phyloP scores from a whole-genome alignment of 1,139 yeast genomes.

The Taphrina flavorubra region DNA sequence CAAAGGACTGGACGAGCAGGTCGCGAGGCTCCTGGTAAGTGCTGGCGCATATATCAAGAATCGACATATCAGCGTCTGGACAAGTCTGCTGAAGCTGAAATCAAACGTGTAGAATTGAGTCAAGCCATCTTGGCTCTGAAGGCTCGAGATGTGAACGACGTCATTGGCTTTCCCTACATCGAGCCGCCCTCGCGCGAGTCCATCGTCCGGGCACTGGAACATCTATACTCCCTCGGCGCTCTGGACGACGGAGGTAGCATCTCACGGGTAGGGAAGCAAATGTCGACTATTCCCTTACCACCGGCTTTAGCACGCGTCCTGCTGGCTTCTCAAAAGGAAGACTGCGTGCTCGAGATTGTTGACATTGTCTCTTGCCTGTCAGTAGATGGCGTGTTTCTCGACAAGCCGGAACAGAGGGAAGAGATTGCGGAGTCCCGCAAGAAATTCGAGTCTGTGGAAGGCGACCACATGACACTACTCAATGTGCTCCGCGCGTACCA shows the following conservation, averaged over 20 bases:
- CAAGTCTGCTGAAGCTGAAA: conserved; percentile 89
- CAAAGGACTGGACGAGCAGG: conserved; percentile 99
- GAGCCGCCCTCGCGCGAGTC: conserved; percentile 87
- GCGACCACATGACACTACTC: conserved; percentile 66
- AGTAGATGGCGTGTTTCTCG: conserved; percentile 82
- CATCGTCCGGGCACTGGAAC: conserved; percentile 67
- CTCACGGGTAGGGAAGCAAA: conserved; percentile 75
- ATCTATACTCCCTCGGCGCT: conserved; percentile 79
- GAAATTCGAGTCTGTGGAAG: conserved; percentile 58
- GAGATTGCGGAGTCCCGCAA: conserved; percentile 63
- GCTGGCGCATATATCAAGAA: conserved; percentile 82
- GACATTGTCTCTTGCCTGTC: conserved; percentile 93
- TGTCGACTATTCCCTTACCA: conserved; percentile 87
- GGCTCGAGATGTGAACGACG: conserved; percentile 79
- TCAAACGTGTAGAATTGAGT: conserved; percentile 81
- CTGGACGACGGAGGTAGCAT: conserved; percentile 75
- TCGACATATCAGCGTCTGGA: conserved; percentile 66
- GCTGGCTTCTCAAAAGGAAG: conserved; percentile 75
- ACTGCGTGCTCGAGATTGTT: conserved; percentile 62
- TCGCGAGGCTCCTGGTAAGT: conserved; percentile 91
- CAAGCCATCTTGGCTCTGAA: conserved; percentile 84
- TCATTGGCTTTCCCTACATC: conserved; percentile 88
- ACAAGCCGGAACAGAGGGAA: conserved; percentile 82
- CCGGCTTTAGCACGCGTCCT: conserved; percentile 76
- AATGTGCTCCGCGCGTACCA: conserved; percentile 52